Conservation (phyloP, 2,329 filamentous ascomycete genomes). For the Scolecobasidium constrictum region DNA sequence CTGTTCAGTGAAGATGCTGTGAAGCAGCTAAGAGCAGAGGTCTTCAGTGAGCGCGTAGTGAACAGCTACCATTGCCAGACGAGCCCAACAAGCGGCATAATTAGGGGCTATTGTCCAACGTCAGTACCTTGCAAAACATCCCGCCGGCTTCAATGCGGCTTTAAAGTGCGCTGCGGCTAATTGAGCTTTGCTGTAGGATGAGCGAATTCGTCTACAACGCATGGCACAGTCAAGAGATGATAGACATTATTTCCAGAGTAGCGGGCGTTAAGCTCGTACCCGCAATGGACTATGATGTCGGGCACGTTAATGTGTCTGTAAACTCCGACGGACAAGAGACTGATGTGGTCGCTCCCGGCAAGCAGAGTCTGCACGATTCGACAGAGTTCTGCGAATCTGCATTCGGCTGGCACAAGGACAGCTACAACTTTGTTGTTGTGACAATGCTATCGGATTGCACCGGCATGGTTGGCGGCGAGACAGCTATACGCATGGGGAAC, state of each 20-base stretch:
- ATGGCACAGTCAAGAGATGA: slow-evolving; percentile 33
- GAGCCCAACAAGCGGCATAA: slow-evolving; percentile 35
- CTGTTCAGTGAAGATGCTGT: neutral
- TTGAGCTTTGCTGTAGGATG: neutral
- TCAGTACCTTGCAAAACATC: no score
- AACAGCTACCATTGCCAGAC: slow-evolving; percentile 44
- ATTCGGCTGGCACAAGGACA: slow-evolving; percentile 53
- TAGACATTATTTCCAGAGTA: slow-evolving; percentile 39
- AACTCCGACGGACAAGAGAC: no score
- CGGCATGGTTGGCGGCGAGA: slow-evolving; percentile 54
- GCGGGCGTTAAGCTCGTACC: slow-evolving; percentile 45
- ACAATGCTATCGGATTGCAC: slow-evolving; percentile 54
- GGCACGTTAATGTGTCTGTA: slow-evolving; percentile 35
- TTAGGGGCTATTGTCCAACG: no score
- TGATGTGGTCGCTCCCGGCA: neutral
- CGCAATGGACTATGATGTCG: slow-evolving; percentile 45
- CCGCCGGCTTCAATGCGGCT: no score
- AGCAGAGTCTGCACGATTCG: slow-evolving; percentile 10
- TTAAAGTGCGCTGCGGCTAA: no score
- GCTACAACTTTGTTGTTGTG: slow-evolving; percentile 58
- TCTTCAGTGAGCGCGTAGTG: neutral
- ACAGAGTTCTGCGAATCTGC: slow-evolving; percentile 41
- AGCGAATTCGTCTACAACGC: slow-evolving; percentile 18
- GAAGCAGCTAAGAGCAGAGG: neutral
- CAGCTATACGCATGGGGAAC: slow-evolving; percentile 43